Percentiles rank a stretch among this genome's conserved stretches.
Conservation (phyloP, 805 yeast genomes). For the Wickerhamomyces bisporus region DNA sequence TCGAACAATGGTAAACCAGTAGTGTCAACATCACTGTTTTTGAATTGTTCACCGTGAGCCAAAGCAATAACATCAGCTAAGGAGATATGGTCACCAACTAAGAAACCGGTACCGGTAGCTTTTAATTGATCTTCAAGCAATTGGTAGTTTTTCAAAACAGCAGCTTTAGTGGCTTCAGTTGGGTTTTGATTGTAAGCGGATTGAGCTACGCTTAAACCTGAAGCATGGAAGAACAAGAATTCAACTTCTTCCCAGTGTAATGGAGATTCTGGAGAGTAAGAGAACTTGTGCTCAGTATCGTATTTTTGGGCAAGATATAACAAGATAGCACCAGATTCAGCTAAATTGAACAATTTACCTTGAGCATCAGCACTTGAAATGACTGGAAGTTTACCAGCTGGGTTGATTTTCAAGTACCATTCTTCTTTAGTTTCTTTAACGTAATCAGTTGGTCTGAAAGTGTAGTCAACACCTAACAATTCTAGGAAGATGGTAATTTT, state of each 20-base stretch:
- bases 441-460: slow-evolving; percentile 35
- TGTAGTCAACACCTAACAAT: slow-evolving; percentile 28
- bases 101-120: slow-evolving; percentile 39
- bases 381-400: slow-evolving; percentile 60
- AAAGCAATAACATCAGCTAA: slow-evolving; percentile 50
- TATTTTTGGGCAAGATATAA: slow-evolving; percentile 52
- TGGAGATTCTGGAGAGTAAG: slow-evolving; percentile 30
- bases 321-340: slow-evolving; percentile 60
- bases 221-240: slow-evolving; percentile 51
- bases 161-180: slow-evolving; percentile 27
- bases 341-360: slow-evolving; percentile 38
- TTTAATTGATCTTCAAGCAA: slow-evolving; percentile 46
- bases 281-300: slow-evolving; percentile 43
- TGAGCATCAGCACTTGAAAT: slow-evolving; percentile 31
- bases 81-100: slow-evolving; percentile 54
- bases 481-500: slow-evolving; percentile 34
- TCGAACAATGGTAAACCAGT: slow-evolving; percentile 11
- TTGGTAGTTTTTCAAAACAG: slow-evolving; percentile 40
- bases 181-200: slow-evolving; percentile 42
- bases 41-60: slow-evolving; percentile 25
- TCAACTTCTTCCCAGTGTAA: slow-evolving; percentile 48
- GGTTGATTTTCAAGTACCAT: slow-evolving; percentile 52
- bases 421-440: slow-evolving; percentile 44
- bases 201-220: slow-evolving; percentile 54
- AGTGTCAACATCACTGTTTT: slow-evolving; percentile 3